These are phyloP conservation scores for Saccharomycodes ludwigii DNA, from an alignment of 805 yeast species.

Conservation along the genomic window DNA sequence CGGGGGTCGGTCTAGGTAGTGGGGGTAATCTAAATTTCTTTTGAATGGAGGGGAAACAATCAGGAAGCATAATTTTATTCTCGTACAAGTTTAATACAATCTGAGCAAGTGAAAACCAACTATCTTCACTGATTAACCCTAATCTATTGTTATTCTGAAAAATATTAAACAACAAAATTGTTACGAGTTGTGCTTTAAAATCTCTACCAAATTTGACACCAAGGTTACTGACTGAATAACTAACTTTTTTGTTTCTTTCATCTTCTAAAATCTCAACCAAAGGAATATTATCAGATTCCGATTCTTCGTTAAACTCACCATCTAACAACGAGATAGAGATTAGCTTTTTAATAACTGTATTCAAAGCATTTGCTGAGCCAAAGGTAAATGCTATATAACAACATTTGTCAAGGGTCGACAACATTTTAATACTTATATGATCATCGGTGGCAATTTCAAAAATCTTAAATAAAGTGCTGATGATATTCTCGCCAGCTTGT, in stretches of 20 bases:
- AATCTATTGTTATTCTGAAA: slow-evolving; percentile 43
- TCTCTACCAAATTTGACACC: slow-evolving; percentile 81
- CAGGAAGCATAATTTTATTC: slow-evolving; percentile 58
- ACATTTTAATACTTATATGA: slow-evolving; percentile 73
- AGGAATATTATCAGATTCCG: slow-evolving; percentile 25
- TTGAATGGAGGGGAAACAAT: slow-evolving; percentile 54
- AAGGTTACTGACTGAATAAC: slow-evolving; percentile 52
- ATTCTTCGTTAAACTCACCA: slow-evolving; percentile 19
- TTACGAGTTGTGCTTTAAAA: slow-evolving; percentile 82
- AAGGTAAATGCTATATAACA: slow-evolving; percentile 64
- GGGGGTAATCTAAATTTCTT: slow-evolving; percentile 37
- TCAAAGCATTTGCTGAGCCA: slow-evolving; percentile 42
- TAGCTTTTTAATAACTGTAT: slow-evolving; percentile 52
- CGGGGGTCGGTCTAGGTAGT: slow-evolving; percentile 54
- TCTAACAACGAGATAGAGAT: slow-evolving; percentile 59
- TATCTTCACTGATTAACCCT: slow-evolving; percentile 24
- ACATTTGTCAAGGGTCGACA: slow-evolving; percentile 79
- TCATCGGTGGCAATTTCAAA: slow-evolving; percentile 88
- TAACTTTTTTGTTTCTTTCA: slow-evolving; percentile 40
- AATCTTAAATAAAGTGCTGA: slow-evolving; percentile 60
- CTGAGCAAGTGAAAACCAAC: slow-evolving; percentile 52
- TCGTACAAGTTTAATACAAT: slow-evolving; percentile 56
- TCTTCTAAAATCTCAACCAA: slow-evolving; percentile 34
- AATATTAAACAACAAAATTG: slow-evolving; percentile 75
- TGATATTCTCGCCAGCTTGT: slow-evolving; percentile 47